Evolutionary conservation across 176 grass and related monocot genomes (phyloP).

Genomic region (Ananas comosus): DNA sequence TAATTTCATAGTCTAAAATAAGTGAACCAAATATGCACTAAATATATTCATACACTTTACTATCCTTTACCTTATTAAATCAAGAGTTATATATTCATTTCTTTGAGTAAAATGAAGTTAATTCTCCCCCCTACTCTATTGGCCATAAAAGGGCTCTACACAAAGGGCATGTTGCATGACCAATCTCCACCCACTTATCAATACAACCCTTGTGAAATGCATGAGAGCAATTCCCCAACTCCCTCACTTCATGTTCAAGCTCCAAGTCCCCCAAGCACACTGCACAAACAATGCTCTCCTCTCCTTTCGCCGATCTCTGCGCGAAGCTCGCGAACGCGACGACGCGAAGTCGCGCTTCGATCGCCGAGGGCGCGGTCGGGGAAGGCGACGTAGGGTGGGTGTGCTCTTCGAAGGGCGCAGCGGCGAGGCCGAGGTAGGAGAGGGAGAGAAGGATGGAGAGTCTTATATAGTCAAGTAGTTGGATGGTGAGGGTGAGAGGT

Average conservation of each 20-base stretch:
- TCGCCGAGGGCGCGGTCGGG: not conserved
- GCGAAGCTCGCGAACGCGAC: not conserved
- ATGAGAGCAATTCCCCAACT: slow-evolving; percentile 68
- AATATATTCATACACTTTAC: too few relatives aligned
- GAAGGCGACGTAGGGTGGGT: too few relatives aligned
- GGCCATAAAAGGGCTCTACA: slow-evolving; percentile 54
- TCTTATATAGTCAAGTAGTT: slow-evolving; percentile 45
- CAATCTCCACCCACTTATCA: slow-evolving; percentile 88
- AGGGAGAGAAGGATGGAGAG: slow-evolving; percentile 36
- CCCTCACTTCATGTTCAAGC: slow-evolving; percentile 42
- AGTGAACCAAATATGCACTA: too few relatives aligned
- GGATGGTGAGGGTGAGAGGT: slow-evolving; percentile 55
- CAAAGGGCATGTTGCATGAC: slow-evolving; percentile 56
- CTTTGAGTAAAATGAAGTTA: too few relatives aligned
- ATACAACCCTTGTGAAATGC: slow-evolving; percentile 74
- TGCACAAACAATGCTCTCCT: slow-evolving; percentile 22
- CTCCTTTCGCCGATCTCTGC: not conserved
- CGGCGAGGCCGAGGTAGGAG: slow-evolving; percentile 37
- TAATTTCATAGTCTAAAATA: too few relatives aligned
- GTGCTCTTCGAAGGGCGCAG: slow-evolving; percentile 21
- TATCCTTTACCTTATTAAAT: too few relatives aligned
- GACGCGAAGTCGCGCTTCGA: slow-evolving; percentile 1
- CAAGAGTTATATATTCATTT: too few relatives aligned
- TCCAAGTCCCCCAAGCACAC: slow-evolving; percentile 68
- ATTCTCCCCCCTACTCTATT: not conserved